Evolutionary conservation across 1,284 basidiomycete genomes (phyloP), one percentile per base, ranked within the genome.

Genomic region (Ustilago esculenta): DNA sequence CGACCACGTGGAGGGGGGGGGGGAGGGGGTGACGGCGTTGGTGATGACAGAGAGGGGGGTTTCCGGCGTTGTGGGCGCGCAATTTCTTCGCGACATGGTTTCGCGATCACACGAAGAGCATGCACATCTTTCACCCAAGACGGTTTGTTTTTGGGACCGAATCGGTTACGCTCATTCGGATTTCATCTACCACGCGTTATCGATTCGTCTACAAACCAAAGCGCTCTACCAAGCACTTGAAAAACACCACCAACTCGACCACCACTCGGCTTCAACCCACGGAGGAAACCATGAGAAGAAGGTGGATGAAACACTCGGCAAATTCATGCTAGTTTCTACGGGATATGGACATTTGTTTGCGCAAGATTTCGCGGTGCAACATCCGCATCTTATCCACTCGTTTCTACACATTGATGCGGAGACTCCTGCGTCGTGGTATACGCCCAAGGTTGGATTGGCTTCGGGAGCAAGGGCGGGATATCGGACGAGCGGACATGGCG

Each of bases 41-140:
- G 69, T 76, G 52, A 72, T 76, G 60, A 45, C 74, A 11, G 72
- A 73, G 21, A 49, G 68, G 2, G 72, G 65, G 29, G 72, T 74
- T 6, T 54, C 72, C 4, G 74, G 74, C 11, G 56, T 61, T 17
- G 39, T 64, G 14, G 68, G 60, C 10, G 69, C 68, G 10, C 52
- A 59, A 10, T 76, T 73, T 46, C 56, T 76, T 12, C 61, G 74
- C 32, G 61, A 72, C 41, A 73, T 76, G 72, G 74, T 76, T 3
- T 44, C 48, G 10, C 35, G 57, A 23, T 51, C 68, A 4, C 27
- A 36, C 24, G 50, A 47, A 11, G 68, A 72, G 24, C 72, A 76
- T 32, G 72, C 72, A 20, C 74, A 74, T 25, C 61, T 76, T 3
- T 56, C 68, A 17, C 60, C 74, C 25, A 47, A 46, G 14, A 56